phyloP scores from a whole-genome alignment of 805 yeast species.

The Monosporozyma siamensis region DNA sequence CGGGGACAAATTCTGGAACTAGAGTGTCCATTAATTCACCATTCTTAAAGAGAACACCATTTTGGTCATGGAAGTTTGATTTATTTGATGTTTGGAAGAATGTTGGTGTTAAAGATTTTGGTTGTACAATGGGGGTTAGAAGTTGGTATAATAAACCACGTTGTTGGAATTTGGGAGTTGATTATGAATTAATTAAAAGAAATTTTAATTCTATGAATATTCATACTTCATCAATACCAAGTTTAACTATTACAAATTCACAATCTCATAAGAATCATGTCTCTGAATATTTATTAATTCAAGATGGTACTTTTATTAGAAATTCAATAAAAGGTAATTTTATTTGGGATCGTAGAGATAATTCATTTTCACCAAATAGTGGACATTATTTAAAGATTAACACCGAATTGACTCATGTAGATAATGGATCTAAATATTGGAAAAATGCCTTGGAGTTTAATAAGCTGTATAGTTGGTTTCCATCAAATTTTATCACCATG shows the following conservation, averaged over 20 bases:
- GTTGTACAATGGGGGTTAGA: slow-evolving; percentile 2
- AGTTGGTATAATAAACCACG: slow-evolving; percentile 6
- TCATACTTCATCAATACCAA: slow-evolving; percentile 8
- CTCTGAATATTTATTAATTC: slow-evolving; percentile 45
- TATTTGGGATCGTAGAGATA: slow-evolving; percentile 35
- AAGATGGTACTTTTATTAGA: slow-evolving; percentile 52
- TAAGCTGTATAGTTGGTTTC: slow-evolving; percentile 19
- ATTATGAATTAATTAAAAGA: slow-evolving; percentile 28
- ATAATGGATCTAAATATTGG: slow-evolving; percentile 11
- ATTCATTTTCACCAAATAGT: slow-evolving; percentile 34
- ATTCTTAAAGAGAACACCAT: slow-evolving; percentile 37
- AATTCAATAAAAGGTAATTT: slow-evolving; percentile 38
- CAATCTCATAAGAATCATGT: slow-evolving; percentile 35
- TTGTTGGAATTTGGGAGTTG: slow-evolving; percentile 7
- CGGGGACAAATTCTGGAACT: slow-evolving; percentile 41
- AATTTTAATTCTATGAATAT: slow-evolving; percentile 25
- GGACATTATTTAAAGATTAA: slow-evolving; percentile 36
- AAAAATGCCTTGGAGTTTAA: slow-evolving; percentile 28
- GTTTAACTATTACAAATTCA: not conserved
- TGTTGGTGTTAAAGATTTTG: slow-evolving; percentile 9
- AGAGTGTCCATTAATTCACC: slow-evolving; percentile 21
- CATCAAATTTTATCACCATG: slow-evolving; percentile 33
- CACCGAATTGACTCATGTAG: slow-evolving; percentile 32
- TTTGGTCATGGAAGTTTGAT: slow-evolving; percentile 46
- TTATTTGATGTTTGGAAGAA: slow-evolving; percentile 27